Evolutionary conservation across 495 filamentous ascomycete genomes (phyloP).

Genomic region (Chlorociboria aeruginascens): DNA sequence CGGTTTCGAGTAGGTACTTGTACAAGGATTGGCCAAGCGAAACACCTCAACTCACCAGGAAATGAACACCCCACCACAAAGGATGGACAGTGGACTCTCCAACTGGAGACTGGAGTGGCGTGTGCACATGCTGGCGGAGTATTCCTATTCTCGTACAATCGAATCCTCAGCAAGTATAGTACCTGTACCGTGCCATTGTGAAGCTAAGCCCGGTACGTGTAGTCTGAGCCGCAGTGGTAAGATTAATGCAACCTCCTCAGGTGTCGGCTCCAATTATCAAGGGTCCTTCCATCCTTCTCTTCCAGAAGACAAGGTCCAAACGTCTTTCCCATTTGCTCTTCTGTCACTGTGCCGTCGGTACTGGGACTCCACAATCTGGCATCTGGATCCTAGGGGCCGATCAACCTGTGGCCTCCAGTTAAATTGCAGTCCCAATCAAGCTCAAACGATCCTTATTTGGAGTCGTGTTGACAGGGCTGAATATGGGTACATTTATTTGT

Average conservation of each 20-base stretch:
- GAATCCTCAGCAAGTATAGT: no score
- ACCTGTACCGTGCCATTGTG: no score
- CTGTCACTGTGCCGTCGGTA: neutral
- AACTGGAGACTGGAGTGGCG: no score
- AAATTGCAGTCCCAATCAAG: slow-evolving; percentile 28
- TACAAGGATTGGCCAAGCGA: no score
- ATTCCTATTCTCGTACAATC: no score
- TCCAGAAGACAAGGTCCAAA: slow-evolving; percentile 4
- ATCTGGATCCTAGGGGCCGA: slow-evolving; percentile 30
- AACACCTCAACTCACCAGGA: no score
- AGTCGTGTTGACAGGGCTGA: neutral
- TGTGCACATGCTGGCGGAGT: no score
- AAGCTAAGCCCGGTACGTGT: no score
- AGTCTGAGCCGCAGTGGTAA: neutral
- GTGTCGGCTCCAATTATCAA: slow-evolving; percentile 7
- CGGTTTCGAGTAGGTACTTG: no score
- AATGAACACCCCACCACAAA: no score
- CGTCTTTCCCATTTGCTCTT: neutral
- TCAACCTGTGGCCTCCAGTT: slow-evolving; percentile 33
- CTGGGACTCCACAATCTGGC: slow-evolving; percentile 14
- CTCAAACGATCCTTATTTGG: slow-evolving; percentile 21
- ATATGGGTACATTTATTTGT: slow-evolving; percentile 12
- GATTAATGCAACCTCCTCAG: slow-evolving; percentile 11
- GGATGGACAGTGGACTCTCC: no score
- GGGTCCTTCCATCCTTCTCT: neutral